Base-by-base conservation (phyloP, 805 yeast genomes). In the Naumovozyma dairenensis region DNA sequence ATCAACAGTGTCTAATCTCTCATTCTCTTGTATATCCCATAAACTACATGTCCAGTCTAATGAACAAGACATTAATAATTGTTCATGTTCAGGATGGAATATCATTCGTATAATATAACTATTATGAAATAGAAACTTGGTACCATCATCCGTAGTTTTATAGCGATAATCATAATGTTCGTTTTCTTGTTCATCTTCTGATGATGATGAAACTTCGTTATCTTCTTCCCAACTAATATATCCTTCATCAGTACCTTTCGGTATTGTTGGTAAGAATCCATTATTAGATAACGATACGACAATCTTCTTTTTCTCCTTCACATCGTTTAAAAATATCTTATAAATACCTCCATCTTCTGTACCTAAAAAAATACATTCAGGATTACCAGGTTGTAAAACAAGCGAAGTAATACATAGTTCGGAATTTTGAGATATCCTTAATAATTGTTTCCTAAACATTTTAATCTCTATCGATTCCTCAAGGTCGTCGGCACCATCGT, bases 311-410 rank as follows among this genome's bases (percentile, higher is more conserved):
- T 30, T 31, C 3, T 32, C 28, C 14, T 24, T 14, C 26, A 24
- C 5, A 16, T 43, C 41, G 4, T 30, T 28, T 13, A 43, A 29
- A 3, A 29, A 15, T 10, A 52, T 20, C 32, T 44, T 49, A 37
- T 49, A 53, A 13, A 53, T 49, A 4, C 51, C 54, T 14, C 57
- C 57, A 24, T 49, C 53, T 28, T 46, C 53, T 12, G 46, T 36
- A 10, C 56, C 55, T 13, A 48, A 21, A 25, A 45, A 51, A 3
- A 51, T 13, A 30, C 40, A 31, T n/a, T 46, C 40, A 3, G 43
- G 40, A 34, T 52, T 24, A 12, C n/a, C n/a, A 24, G 26, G 26
- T 10, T 7, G 14, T 5, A 24, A 6, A 4, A 44, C 30, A n/a
- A 48, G 16, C 8, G 46, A 33, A 4, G 43, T 35, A 8, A 48